Percentiles rank a stretch among this genome's conserved stretches.
Evolutionary conservation across 305 asterid species (phyloP).

Genomic region (Solanum aculeatissimum): DNA sequence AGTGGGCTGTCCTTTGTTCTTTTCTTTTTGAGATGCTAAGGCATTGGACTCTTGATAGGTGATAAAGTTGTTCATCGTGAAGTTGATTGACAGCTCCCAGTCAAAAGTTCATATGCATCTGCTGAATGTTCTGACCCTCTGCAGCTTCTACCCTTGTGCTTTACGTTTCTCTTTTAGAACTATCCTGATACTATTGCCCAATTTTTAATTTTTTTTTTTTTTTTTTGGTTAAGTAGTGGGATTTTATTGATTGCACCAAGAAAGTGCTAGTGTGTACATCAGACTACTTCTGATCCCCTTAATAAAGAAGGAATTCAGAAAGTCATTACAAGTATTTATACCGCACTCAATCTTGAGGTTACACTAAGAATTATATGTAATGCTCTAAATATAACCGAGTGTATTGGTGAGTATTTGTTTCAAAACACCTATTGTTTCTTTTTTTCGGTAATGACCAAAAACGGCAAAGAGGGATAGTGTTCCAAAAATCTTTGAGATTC

Average conservation of each 20-base stretch:
- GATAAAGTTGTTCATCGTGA: not conserved
- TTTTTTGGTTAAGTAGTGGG: not conserved
- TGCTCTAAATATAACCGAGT: not conserved
- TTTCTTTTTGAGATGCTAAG: not conserved
- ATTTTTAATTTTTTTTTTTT: not conserved
- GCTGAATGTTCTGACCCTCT: not conserved
- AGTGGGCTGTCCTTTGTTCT: not conserved
- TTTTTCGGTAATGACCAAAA: not conserved
- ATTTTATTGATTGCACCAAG: not conserved
- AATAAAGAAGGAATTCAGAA: not conserved
- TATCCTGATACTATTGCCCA: not conserved
- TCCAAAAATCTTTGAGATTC: not conserved
- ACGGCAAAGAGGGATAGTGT: not conserved
- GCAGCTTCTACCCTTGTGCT: not conserved
- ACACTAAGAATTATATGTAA: not conserved
- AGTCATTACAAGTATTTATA: not conserved
- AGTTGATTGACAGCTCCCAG: not conserved
- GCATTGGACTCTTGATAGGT: not conserved
- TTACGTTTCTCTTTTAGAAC: not conserved
- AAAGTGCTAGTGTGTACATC: not conserved
- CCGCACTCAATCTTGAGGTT: not conserved
- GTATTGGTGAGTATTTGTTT: not conserved
- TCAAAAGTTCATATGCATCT: not conserved
- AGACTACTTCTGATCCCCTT: not conserved
- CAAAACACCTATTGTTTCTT: not conserved